Evolutionary conservation across 1,284 basidiomycete species (phyloP).

Genomic region (Leccinum griseonigrum): DNA sequence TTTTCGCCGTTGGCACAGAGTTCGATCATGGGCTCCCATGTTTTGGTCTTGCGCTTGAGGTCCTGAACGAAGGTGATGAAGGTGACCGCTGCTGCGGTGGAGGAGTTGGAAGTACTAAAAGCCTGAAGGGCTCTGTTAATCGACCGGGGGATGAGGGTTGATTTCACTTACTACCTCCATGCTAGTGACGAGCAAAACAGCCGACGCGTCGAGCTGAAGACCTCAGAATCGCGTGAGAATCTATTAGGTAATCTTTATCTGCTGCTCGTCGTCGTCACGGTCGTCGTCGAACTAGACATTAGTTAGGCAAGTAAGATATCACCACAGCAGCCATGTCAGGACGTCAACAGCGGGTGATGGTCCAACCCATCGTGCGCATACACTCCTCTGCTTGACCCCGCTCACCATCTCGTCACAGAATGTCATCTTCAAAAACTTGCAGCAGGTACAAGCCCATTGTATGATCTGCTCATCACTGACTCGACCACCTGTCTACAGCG

Average conservation of each 20-base stretch:
- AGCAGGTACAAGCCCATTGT: conserved; percentile 52
- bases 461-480: conserved; percentile 14
- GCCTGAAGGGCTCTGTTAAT: conserved; percentile 36
- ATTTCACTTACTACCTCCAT: conserved; percentile 32
- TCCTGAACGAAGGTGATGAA: conserved; percentile 99
- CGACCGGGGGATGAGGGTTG: too few relatives aligned
- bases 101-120: conserved; percentile 67
- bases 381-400: conserved; percentile 32
- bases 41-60: conserved; percentile 93
- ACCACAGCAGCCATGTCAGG: conserved; percentile 69
- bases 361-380: conserved; percentile 95
- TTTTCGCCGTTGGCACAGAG: conserved; percentile 94
- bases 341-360: conserved; percentile 94
- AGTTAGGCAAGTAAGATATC: conserved; percentile 2
- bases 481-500: conserved; percentile 48
- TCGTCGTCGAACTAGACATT: conserved; percentile 6
- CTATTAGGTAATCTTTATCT: conserved; percentile 19
- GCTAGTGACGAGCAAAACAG: conserved; percentile 2
- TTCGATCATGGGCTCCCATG: conserved; percentile 97
- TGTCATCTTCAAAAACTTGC: conserved; percentile 98
- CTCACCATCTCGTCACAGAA: conserved; percentile 57
- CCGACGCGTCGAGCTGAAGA: conserved; percentile 18
- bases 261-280: conserved; percentile 15
- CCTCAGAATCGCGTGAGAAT: conserved; percentile 22
- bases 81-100: conserved; percentile 95